Evolutionary conservation across 148 eudicot species (phyloP), one percentile per base, ranked within the genome.

Genomic region (Polygonum aviculare): DNA sequence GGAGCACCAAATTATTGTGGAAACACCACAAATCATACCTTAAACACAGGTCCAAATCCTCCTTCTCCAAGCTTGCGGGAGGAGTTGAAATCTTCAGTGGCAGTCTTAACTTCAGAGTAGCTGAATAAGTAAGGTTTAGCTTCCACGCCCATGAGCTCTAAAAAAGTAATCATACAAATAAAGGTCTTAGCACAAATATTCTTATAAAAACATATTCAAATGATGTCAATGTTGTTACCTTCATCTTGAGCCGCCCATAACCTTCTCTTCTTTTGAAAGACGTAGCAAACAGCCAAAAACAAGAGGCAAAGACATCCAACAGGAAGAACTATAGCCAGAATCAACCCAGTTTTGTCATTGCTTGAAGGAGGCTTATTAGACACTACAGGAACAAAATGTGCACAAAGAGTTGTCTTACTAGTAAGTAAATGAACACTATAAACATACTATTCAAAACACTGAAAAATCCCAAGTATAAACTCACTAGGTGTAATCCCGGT

Each of bases 121-220:
- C 81, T 78, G 77, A 85, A 83, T 39, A 86, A 87, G 78, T 81
- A 86, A 76, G 94, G 87, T 79, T 77, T 87, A 63, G 88, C 83
- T 75, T 89, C 90, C 49, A 91, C 81, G 31, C 96, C 98, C 41
- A 83, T 72, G 52, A 91, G 78, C 69, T 84, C 96, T 93, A 88
- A 49, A 81, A 80, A n/a, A n/a, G 36, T 38, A 15, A 69, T 59
- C 65, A 59, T 21, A 19, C 62, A n/a, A 57, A 2, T 19, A 15
- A 19, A 3, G 33, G 33, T 19, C 6, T 57, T 7, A 57, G 63
- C 33, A 16, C 3, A 51, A 15, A 51, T 14, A 18, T 51, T 16
- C 19, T 3, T 51, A 3, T 15, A 51, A 44, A 8, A 44, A 44
- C 3, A 44, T 8, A 44, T 44, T 10, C 48, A 44, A 44, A 44